Percentiles rank a stretch among this genome's conserved stretches.
These are phyloP conservation scores for Globisporangium radiosum DNA, from an alignment of 352 stramenopile genomes.

Conservation along the genomic window DNA sequence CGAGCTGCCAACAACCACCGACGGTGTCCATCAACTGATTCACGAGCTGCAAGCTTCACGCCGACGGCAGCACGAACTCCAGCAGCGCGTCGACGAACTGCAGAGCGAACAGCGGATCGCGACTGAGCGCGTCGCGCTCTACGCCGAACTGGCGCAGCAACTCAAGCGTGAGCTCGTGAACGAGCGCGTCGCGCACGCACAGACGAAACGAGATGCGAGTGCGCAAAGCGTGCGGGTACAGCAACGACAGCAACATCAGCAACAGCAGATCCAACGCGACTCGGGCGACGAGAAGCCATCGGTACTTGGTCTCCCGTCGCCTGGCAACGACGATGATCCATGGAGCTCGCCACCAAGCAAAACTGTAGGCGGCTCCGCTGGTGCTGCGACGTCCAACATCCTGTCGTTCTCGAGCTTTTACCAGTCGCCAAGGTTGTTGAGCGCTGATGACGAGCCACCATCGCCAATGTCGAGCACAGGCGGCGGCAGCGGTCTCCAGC, in stretches of 20 bases:
- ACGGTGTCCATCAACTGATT: conserved; percentile 17
- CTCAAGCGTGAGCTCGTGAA: conserved; percentile 72
- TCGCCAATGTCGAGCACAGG: conserved; percentile 34
- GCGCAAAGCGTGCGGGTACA: conserved; percentile 17
- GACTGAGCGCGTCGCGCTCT: conserved; percentile 46
- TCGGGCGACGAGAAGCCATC: conserved; percentile 24
- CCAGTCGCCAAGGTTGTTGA: conserved; percentile 13
- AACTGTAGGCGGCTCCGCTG: not conserved
- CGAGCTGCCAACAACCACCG: not conserved
- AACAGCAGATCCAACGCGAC: conserved; percentile 6
- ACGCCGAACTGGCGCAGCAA: conserved; percentile 46
- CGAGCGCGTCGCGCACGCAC: conserved; percentile 66
- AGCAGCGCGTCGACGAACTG: conserved; percentile 42
- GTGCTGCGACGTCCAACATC: conserved; percentile 20
- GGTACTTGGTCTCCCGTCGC: not conserved
- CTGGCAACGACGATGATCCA: conserved; percentile 25
- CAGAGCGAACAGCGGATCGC: conserved; percentile 47
- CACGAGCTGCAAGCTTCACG: conserved; percentile 22
- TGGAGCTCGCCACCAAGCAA: conserved; percentile 31
- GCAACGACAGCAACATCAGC: conserved; percentile 27
- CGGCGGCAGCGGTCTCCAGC: conserved; percentile 22
- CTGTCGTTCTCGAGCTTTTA: conserved; percentile 65
- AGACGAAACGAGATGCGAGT: conserved; percentile 53
- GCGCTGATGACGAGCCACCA: conserved; percentile 41
- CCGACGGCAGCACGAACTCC: conserved; percentile 19